These are phyloP conservation scores for Aspergillus hiratsukae DNA, from an alignment of 2,329 filamentous ascomycete genomes.

Conservation along the genomic window DNA sequence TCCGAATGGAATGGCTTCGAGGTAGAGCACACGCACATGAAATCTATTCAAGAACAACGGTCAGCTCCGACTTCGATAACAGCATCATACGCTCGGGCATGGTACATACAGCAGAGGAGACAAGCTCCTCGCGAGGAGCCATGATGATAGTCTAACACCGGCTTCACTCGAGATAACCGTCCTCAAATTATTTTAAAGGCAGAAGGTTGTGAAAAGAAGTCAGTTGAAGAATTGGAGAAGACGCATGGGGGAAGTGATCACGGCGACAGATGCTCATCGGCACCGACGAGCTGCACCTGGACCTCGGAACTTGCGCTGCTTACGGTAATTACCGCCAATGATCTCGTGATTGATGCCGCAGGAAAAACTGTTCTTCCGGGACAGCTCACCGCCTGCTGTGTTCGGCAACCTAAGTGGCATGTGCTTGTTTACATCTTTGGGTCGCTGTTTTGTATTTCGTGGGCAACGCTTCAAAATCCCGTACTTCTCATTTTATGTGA, in stretches of 20 bases:
- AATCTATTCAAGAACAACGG: constrained; percentile 34
- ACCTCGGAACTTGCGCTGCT: constrained; percentile 33
- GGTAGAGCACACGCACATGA: constrained; percentile 43
- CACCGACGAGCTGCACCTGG: constrained; percentile 19
- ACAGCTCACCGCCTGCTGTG: constrained; percentile 26
- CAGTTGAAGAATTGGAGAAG: constrained; percentile 6
- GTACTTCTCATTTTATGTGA: neutral
- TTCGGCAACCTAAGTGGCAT: constrained; percentile 15
- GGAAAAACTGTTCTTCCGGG: constrained; percentile 18
- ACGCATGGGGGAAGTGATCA: constrained; percentile 6
- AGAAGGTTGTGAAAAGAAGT: constrained; percentile 10
- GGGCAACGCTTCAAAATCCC: neutral
- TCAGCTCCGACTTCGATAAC: constrained; percentile 26
- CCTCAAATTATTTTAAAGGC: constrained; percentile 1
- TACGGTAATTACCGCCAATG: constrained; percentile 4
- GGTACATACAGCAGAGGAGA: constrained; percentile 68
- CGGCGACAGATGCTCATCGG: constrained; percentile 18
- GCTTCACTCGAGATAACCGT: constrained; percentile 4
- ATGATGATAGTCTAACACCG: constrained; percentile 51
- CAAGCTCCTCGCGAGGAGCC: constrained; percentile 82
- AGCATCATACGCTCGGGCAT: constrained; percentile 19
- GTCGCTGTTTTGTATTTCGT: constrained; percentile 4
- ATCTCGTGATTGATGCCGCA: constrained; percentile 22
- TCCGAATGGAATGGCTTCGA: neutral
- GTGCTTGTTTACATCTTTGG: constrained; percentile 35